These are phyloP conservation scores for Rachicladosporium sp. DNA, from an alignment of 2,329 filamentous ascomycete genomes.

Conservation along the genomic window DNA sequence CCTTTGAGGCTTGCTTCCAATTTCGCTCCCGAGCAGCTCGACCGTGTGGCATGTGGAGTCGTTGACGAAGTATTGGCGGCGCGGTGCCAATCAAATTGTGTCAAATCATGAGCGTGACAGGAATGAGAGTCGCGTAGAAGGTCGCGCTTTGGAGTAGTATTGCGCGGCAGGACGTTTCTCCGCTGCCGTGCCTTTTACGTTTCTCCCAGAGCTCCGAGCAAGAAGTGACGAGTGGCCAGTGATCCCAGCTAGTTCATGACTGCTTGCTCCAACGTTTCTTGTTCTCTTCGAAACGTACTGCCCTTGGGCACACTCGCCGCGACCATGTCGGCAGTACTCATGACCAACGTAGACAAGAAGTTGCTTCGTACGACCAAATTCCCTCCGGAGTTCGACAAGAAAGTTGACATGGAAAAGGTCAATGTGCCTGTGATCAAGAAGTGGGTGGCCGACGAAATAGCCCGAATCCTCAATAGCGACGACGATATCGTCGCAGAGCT, in stretches of 20 bases:
- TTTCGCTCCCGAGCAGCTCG: slow-evolving; percentile 4
- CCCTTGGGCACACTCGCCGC: neutral
- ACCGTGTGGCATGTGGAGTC: slow-evolving; percentile 4
- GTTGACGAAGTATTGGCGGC: too few species aligned
- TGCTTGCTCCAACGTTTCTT: too few species aligned
- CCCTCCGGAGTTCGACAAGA: slow-evolving; percentile 81
- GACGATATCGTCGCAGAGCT: slow-evolving; percentile 95
- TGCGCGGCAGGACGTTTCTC: too few species aligned
- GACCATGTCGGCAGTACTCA: slow-evolving; percentile 18
- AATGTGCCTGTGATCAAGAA: slow-evolving; percentile 98
- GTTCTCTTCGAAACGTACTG: too few species aligned
- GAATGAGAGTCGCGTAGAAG: too few species aligned
- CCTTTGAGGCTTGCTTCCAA: slow-evolving; percentile 4
- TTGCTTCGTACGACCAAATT: slow-evolving; percentile 86
- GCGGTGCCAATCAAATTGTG: too few species aligned
- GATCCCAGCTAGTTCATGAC: too few species aligned
- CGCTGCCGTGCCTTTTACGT: too few species aligned
- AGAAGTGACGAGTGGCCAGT: too few species aligned
- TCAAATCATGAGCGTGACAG: too few species aligned
- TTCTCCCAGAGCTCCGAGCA: too few species aligned
- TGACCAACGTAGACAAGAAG: slow-evolving; percentile 76
- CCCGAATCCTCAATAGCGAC: slow-evolving; percentile 77
- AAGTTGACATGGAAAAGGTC: slow-evolving; percentile 95
- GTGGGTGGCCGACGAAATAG: slow-evolving; percentile 89
- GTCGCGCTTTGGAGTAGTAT: too few species aligned